A percentile compares a stretch with the other conserved stretches of the same genome.
These are phyloP conservation scores for Triangularia setosa DNA, from an alignment of 2,329 filamentous ascomycete species.

Conservation along the genomic window DNA sequence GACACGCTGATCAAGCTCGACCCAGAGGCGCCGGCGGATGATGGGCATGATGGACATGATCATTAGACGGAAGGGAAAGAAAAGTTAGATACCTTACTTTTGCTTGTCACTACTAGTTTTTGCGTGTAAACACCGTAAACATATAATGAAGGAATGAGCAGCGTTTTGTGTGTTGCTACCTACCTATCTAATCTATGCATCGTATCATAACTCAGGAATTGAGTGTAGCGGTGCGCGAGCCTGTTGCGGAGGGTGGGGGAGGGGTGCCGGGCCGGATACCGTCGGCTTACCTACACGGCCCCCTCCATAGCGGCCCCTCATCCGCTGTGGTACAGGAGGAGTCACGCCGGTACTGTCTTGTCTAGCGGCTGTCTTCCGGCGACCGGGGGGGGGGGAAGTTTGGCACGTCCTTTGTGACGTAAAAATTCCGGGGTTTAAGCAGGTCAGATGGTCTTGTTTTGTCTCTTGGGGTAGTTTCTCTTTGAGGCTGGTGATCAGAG, in stretches of 20 bases:
- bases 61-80: constrained; percentile 50
- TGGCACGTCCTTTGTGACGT: not conserved
- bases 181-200: not conserved
- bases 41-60: constrained; percentile 83
- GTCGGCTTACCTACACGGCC: constrained; percentile 17
- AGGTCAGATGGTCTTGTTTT: constrained; percentile 3
- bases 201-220: not conserved
- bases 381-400: no score
- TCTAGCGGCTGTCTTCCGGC: not conserved
- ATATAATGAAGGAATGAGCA: constrained; percentile 10
- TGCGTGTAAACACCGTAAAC: not conserved
- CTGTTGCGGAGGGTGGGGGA: not conserved
- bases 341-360: not conserved
- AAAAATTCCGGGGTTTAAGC: not conserved
- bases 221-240: not conserved
- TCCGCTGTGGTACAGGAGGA: constrained; percentile 4
- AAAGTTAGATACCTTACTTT: constrained; percentile 1
- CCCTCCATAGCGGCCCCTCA: constrained; percentile 6
- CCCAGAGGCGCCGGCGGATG: constrained; percentile 76
- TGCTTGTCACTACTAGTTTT: not conserved
- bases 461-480: not conserved
- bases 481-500: not conserved
- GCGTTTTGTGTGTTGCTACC: not conserved
- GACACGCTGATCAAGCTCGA: constrained; percentile 98
- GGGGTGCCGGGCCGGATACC: constrained; percentile 14